Conservation (phyloP, 495 filamentous ascomycete genomes). For the Podospora conica region DNA sequence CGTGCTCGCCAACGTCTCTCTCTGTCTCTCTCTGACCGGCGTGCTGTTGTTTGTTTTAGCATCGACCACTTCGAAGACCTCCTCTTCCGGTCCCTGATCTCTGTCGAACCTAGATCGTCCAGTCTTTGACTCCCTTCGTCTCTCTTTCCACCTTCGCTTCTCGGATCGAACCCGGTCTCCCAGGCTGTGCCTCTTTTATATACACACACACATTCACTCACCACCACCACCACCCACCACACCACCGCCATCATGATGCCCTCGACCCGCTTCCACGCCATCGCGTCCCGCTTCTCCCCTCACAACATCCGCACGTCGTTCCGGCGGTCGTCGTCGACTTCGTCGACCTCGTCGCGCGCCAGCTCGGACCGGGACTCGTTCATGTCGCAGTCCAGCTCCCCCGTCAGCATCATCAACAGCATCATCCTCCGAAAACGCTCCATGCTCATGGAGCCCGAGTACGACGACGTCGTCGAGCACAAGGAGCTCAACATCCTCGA, state of each 20-base stretch:
- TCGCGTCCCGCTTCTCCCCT: slow-evolving; percentile 43
- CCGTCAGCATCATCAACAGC: slow-evolving; percentile 45
- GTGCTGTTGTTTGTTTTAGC: slow-evolving; percentile 14
- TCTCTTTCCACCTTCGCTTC: slow-evolving; percentile 20
- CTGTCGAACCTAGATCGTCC: slow-evolving; percentile 32
- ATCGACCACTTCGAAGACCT: slow-evolving; percentile 16
- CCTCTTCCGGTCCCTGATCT: slow-evolving; percentile 19
- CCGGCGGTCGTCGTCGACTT: slow-evolving; percentile 39
- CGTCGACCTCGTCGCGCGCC: slow-evolving; percentile 33
- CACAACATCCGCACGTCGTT: slow-evolving; percentile 44
- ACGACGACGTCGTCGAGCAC: slow-evolving; percentile 37
- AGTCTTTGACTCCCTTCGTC: slow-evolving; percentile 28
- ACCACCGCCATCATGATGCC: slow-evolving; percentile 33
- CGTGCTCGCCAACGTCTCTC: slow-evolving; percentile 5
- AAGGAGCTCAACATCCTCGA: slow-evolving; percentile 46
- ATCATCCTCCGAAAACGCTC: slow-evolving; percentile 45
- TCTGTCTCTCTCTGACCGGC: background rate
- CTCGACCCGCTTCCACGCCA: slow-evolving; percentile 43
- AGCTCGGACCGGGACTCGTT: slow-evolving; percentile 37
- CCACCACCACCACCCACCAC: background rate
- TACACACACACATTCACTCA: slow-evolving; percentile 2
- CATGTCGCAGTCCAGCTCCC: slow-evolving; percentile 35
- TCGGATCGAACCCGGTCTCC: slow-evolving; percentile 11
- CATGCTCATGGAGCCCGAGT: slow-evolving; percentile 36
- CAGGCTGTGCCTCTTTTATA: slow-evolving; percentile 35